Base-by-base conservation (phyloP, 163 green algal species). In the Chlorella variabilis region DNA sequence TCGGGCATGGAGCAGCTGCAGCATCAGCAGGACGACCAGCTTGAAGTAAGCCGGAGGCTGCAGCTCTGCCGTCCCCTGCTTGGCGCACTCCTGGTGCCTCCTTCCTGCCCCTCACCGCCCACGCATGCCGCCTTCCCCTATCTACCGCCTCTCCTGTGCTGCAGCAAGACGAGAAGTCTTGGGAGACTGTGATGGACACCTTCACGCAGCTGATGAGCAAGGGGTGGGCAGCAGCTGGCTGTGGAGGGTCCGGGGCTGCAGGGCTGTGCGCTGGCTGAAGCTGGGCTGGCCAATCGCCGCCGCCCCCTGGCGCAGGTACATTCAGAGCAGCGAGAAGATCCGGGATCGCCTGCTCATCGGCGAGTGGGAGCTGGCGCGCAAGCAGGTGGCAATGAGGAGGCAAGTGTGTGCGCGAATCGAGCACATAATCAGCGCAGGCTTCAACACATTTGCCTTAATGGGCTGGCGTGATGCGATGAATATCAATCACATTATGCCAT, bases 191-290 rank as follows among this genome's bases (percentile, higher is more conserved):
- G 36, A 69, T 71, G 73, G 73, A 80, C 42, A 73, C n/a, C 29
- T 71, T 71, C 61, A 74, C 59, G 21, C 59, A 84, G 68, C 31
- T 87, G 27, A 84, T 87, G 83, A 63, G 39, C 41, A 84, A 84
- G 42, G 83, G 83, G 27, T 54, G 45, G 15, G 45, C 45, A 11
- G 11, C 45, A 54, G 45, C 45, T 54, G 45, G 45, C n/a, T n/a
- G n/a, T n/a, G n/a, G n/a, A n/a, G n/a, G n/a, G n/a, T n/a, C n/a
- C n/a, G n/a, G n/a, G n/a, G n/a, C n/a, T n/a, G n/a, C n/a, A n/a
- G n/a, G n/a, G n/a, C n/a, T n/a, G n/a, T n/a, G n/a, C n/a, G n/a
- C n/a, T n/a, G n/a, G n/a, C n/a, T n/a, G n/a, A n/a, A n/a, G n/a
- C n/a, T n/a, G n/a, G n/a, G n/a, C n/a, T n/a, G n/a, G n/a, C n/a